Evolutionary conservation across 345 rosid species (phyloP).

Genomic region (Rubroshorea leprosula): DNA sequence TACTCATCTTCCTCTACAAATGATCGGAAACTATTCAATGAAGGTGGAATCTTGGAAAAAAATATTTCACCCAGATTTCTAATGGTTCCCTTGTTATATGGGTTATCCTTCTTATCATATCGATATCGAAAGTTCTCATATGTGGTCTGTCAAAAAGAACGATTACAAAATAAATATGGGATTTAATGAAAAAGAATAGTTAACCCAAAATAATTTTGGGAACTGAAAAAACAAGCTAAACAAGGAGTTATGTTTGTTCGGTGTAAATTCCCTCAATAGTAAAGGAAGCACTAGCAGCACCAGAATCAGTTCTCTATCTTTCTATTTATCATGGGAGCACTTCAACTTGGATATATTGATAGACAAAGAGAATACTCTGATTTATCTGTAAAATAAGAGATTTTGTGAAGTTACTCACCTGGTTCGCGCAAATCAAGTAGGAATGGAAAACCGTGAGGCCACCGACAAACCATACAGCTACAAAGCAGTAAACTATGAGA

Average conservation of each 20-base stretch:
- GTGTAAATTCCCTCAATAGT: too few relatives aligned
- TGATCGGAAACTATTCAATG: conserved; percentile 66
- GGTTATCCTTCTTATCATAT: conserved; percentile 87
- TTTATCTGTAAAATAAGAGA: too few relatives aligned
- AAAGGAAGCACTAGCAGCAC: too few relatives aligned
- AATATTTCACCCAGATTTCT: conserved; percentile 54
- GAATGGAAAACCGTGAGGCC: conserved; percentile 85
- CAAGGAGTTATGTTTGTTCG: too few relatives aligned
- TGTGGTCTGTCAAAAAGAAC: conserved; percentile 74
- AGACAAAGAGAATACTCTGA: too few relatives aligned
- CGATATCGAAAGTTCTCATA: conserved; percentile 88
- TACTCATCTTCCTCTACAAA: conserved; percentile 63
- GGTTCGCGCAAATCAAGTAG: conserved; percentile 86
- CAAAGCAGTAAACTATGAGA: conserved; percentile 79
- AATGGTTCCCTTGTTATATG: conserved; percentile 48
- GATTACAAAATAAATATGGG: not conserved
- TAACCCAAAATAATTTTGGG: too few relatives aligned
- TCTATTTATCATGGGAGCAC: too few relatives aligned
- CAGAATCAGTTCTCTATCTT: too few relatives aligned
- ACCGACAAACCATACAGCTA: conserved; percentile 91
- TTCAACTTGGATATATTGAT: too few relatives aligned
- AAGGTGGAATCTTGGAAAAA: conserved; percentile 63
- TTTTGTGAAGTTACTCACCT: conserved; percentile 46
- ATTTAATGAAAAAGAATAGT: conserved; percentile 1
- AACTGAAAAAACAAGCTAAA: not conserved